A percentile compares a stretch with the other conserved stretches of the same genome.
These are phyloP conservation scores for Diospyros kaki DNA, from an alignment of 148 eudicot species.

Conservation along the genomic window DNA sequence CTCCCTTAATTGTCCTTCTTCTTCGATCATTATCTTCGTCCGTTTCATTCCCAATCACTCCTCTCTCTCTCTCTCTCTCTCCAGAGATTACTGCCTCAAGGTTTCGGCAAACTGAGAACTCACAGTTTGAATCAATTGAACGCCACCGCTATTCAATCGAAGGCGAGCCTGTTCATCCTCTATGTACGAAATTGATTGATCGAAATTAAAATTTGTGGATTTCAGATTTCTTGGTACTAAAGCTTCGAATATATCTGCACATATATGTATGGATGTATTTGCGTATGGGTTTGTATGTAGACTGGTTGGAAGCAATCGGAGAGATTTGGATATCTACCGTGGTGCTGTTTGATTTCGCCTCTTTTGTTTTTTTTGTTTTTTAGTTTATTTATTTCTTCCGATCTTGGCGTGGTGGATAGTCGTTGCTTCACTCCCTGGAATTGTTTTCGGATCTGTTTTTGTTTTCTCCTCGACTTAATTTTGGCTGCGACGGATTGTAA, in stretches of 20 bases:
- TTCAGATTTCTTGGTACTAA: slow-evolving; percentile 19
- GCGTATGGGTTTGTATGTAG: not conserved
- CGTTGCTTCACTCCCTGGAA: not conserved
- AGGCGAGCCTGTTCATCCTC: slow-evolving; percentile 11
- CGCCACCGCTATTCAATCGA: not conserved
- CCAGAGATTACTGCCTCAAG: not conserved
- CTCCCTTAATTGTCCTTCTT: too few species aligned
- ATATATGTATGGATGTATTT: not conserved
- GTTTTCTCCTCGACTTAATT: not conserved
- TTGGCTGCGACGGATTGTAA: not conserved
- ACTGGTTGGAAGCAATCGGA: not conserved
- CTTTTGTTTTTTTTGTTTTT: not conserved
- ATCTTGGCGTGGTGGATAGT: not conserved
- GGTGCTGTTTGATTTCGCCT: not conserved
- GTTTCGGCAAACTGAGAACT: not conserved
- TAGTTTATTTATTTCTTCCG: not conserved
- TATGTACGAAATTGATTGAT: not conserved
- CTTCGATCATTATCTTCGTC: slow-evolving; percentile 7
- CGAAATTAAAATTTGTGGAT: slow-evolving; percentile 5
- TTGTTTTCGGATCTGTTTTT: not conserved
- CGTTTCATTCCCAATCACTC: not conserved
- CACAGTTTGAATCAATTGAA: not conserved
- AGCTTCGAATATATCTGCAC: slow-evolving; percentile 15
- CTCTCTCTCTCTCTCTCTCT: not conserved
- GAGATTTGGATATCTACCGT: not conserved